Conservation (phyloP, 1,139 yeast genomes). For the Arxiozyma bovina region DNA sequence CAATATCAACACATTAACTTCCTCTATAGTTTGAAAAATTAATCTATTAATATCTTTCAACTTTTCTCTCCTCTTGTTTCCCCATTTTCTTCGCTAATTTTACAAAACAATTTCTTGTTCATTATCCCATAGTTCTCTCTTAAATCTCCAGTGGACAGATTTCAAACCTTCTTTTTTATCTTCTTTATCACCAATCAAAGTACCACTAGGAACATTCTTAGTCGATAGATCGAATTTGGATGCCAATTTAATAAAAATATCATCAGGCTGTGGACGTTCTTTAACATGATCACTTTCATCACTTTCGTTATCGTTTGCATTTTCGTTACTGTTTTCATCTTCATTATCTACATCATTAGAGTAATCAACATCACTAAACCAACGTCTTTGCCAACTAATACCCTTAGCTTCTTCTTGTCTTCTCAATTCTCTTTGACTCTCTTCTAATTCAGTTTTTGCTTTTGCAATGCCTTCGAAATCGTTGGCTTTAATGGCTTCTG, state of each 20-base stretch:
- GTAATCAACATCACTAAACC: conserved; percentile 60
- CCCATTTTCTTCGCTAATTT: no score
- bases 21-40: not conserved
- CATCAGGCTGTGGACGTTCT: conserved; percentile 27
- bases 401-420: conserved; percentile 60
- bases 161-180: conserved; percentile 34
- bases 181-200: conserved; percentile 45
- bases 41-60: not conserved
- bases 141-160: conserved; percentile 63
- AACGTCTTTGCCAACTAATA: conserved; percentile 61
- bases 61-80: not conserved
- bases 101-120: conserved; percentile 45
- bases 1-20: not conserved
- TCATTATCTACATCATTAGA: conserved; percentile 18
- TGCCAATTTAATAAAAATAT: conserved; percentile 45
- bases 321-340: conserved; percentile 1
- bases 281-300: not conserved
- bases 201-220: conserved; percentile 61
- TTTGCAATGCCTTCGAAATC: conserved; percentile 65
- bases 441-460: conserved; percentile 72
- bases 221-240: conserved; percentile 49
- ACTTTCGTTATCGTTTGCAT: not conserved
- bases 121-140: conserved; percentile 44
- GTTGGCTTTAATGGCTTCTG: conserved; percentile 67
- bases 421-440: conserved; percentile 73